phyloP scores from a whole-genome alignment of 345 rosid species.

The Leavenworthia alabamica region DNA sequence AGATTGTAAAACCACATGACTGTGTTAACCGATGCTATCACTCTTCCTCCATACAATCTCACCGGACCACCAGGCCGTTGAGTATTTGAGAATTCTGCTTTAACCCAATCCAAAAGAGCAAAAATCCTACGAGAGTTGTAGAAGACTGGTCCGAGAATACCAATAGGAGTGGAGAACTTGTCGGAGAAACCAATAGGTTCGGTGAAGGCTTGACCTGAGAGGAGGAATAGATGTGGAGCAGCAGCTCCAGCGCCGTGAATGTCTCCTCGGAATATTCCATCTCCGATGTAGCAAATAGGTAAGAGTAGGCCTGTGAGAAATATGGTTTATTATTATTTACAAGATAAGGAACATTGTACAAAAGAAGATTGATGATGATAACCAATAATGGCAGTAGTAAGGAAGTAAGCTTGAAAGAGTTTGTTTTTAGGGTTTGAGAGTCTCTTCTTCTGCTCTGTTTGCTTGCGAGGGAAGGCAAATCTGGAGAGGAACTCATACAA shows the following conservation, averaged over 20 bases:
- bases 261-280: constrained; percentile 66
- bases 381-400: constrained; percentile 47
- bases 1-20: constrained; percentile 79
- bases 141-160: constrained; percentile 68
- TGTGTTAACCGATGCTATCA: constrained; percentile 56
- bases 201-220: constrained; percentile 65
- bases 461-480: constrained; percentile 51
- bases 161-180: constrained; percentile 53
- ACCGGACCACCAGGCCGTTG: constrained; percentile 30
- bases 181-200: constrained; percentile 75
- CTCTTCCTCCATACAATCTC: constrained; percentile 54
- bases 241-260: constrained; percentile 58
- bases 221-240: constrained; percentile 69
- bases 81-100: constrained; percentile 37
- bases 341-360: neutral
- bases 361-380: neutral
- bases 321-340: no score
- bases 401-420: constrained; percentile 45
- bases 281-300: constrained; percentile 62
- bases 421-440: constrained; percentile 45
- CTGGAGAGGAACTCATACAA: constrained; percentile 48
- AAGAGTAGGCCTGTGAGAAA: constrained; percentile 35
- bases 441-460: constrained; percentile 28
- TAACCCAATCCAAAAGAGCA: constrained; percentile 62
- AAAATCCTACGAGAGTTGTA: constrained; percentile 64